Base-by-base conservation (phyloP, 2,329 filamentous ascomycete genomes). In the Pseudocercospora musae region DNA sequence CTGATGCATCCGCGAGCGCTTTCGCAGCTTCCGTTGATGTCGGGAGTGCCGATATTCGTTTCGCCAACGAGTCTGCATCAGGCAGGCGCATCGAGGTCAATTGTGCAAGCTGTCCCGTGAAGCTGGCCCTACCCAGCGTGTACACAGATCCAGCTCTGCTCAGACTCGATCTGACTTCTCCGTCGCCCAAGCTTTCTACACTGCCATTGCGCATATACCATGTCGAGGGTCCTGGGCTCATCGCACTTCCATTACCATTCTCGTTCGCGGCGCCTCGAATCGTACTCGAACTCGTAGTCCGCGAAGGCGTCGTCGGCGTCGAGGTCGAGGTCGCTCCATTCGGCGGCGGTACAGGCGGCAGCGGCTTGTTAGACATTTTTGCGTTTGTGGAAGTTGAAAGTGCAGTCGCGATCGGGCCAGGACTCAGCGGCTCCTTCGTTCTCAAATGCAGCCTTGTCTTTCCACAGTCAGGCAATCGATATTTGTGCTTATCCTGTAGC, bases 51-150 rank as follows among this genome's bases (percentile, higher is more conserved):
- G 88, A 86, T 54, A 99, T 92, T 72, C 89, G 91, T 66, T 87
- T 89, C 27, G 92, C 91, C 21, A 99, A 82, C 0, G 91, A 89
- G 48, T 89, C 87, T 57, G 94, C 91, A 75, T 96, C 89, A 1
- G 95, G 95, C 1, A 98, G 84, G 71, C 92, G 89, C 62, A 98
- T 88, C 18, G 92, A 92, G 0, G 93, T 98, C 66, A 99, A 82
- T 75, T 97, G 92, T 53, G 91, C 91, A 58, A 98, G 86, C 76
- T 98, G 95, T 71, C 91, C 96, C 66, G 92, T 91, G 76, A 99
- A 96, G 6, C 94, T 97, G 33, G 89, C 90, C 49, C 94, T 87
- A 1, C 92, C 96, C 62, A 99, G 85, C 1, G 95, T 96, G 77
- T 96, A 97, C 69, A 98, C 92, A 37, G 94, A 98, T 46, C 90